Evolutionary conservation across 208 protist genomes (phyloP).

Genomic region (Angomonas deanei): DNA sequence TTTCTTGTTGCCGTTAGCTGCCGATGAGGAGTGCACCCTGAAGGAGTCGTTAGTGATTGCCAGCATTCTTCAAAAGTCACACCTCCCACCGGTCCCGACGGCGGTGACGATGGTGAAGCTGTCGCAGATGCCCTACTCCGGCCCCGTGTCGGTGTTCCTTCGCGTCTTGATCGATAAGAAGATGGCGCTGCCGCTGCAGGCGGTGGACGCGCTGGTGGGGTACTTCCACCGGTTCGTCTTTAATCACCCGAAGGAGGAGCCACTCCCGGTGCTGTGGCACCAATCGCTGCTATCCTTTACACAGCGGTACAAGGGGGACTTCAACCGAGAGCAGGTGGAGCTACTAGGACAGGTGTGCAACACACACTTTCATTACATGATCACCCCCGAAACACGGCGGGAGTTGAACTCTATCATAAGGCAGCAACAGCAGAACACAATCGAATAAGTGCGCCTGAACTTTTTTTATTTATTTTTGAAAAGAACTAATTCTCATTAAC

Average conservation of each 20-base stretch:
- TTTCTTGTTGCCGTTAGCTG: conserved; percentile 96
- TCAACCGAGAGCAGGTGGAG: conserved; percentile 65
- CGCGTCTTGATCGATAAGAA: conserved; percentile 97
- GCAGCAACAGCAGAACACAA: conserved; percentile 6
- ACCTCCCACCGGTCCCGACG: conserved; percentile 88
- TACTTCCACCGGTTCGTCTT: conserved; percentile 93
- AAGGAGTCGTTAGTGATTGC: conserved; percentile 94
- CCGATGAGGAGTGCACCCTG: conserved; percentile 92
- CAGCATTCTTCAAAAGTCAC: conserved; percentile 89
- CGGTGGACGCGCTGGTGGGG: conserved; percentile 93
- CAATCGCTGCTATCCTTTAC: conserved; percentile 94
- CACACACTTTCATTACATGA: conserved; percentile 86
- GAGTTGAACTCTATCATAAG: conserved; percentile 58
- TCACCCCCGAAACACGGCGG: conserved; percentile 79
- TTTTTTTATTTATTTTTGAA: neutral
- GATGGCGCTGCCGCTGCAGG: conserved; percentile 95
- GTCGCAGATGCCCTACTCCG: conserved; percentile 88
- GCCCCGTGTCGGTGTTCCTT: conserved; percentile 92
- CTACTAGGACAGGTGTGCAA: conserved; percentile 72
- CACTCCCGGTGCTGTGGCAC: conserved; percentile 96
- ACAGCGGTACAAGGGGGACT: conserved; percentile 84
- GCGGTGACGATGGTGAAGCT: conserved; percentile 94
- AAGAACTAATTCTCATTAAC: neutral
- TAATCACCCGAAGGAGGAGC: conserved; percentile 67
- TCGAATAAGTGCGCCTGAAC: no score